phyloP scores from a whole-genome alignment of 2,329 filamentous ascomycete genomes.

The Colletotrichum lupini region DNA sequence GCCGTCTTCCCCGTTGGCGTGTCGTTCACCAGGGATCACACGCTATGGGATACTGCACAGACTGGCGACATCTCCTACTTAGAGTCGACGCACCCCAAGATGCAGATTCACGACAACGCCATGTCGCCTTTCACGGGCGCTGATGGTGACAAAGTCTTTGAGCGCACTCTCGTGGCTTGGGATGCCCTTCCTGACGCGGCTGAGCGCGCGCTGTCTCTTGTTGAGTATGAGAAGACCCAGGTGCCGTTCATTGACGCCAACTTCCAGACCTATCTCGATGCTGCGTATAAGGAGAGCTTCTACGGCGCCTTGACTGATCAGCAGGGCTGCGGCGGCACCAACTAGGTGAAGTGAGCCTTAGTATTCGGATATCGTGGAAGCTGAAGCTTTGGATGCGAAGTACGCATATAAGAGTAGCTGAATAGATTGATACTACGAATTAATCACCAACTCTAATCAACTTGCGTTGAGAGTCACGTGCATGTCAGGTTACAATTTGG shows the following conservation, averaged over 20 bases:
- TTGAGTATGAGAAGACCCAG: constrained; percentile 10
- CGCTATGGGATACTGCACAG: neutral
- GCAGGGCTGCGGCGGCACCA: neutral
- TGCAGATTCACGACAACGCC: neutral
- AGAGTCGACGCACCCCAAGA: neutral
- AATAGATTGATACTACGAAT: too few relatives aligned
- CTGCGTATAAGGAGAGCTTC: neutral
- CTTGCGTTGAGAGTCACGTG: too few relatives aligned
- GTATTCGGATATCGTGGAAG: too few relatives aligned
- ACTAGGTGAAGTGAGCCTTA: neutral
- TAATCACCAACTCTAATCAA: too few relatives aligned
- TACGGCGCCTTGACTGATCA: neutral
- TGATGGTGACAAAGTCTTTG: neutral
- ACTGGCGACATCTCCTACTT: neutral
- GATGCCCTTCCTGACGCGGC: neutral
- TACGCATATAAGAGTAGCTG: too few relatives aligned
- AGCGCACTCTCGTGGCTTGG: constrained; percentile 8
- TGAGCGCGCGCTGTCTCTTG: neutral
- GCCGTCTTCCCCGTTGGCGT: neutral
- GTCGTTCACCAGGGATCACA: neutral
- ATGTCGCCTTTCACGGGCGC: neutral
- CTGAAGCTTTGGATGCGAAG: too few relatives aligned
- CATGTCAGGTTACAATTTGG: too few relatives aligned
- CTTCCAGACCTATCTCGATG: constrained; percentile 1
- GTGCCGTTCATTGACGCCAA: constrained; percentile 9